These are phyloP conservation scores for Cordyceps cicadae DNA, from an alignment of 2,329 filamentous ascomycete genomes.

Conservation along the genomic window DNA sequence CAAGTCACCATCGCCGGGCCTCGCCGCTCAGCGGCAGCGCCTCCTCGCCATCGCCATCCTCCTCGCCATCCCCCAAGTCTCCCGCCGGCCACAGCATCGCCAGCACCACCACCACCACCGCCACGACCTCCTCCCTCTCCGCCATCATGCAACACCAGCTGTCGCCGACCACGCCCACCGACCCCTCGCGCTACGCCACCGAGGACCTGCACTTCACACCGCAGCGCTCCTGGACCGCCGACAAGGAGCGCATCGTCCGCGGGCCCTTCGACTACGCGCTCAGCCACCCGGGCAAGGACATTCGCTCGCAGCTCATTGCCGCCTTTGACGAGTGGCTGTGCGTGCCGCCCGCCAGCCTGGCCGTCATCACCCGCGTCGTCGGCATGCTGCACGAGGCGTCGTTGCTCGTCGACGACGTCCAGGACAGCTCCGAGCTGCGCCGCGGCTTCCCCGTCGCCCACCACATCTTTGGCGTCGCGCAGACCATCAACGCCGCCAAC, in stretches of 20 bases:
- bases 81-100: not conserved
- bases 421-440: constrained; percentile 69
- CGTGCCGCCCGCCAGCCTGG: constrained; percentile 61
- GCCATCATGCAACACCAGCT: constrained; percentile 25
- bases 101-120: not conserved
- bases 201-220: constrained; percentile 47
- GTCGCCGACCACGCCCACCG: constrained; percentile 29
- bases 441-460: constrained; percentile 77
- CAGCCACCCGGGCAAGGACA: constrained; percentile 74
- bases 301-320: constrained; percentile 68
- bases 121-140: not conserved
- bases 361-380: constrained; percentile 69
- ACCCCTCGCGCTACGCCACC: constrained; percentile 45
- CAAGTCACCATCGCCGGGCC: constrained; percentile 3
- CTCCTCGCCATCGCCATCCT: not conserved
- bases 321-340: constrained; percentile 76
- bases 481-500: constrained; percentile 86
- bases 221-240: constrained; percentile 53
- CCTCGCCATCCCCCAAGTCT: not conserved
- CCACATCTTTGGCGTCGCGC: constrained; percentile 73
- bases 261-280: constrained; percentile 77
- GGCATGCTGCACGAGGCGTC: constrained; percentile 83
- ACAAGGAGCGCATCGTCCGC: constrained; percentile 70
- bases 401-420: constrained; percentile 78
- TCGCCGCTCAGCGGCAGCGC: not conserved